Percentiles rank a stretch among this genome's conserved stretches.
Conservation (phyloP, 2,329 filamentous ascomycete species). For the Colletotrichum sp. region DNA sequence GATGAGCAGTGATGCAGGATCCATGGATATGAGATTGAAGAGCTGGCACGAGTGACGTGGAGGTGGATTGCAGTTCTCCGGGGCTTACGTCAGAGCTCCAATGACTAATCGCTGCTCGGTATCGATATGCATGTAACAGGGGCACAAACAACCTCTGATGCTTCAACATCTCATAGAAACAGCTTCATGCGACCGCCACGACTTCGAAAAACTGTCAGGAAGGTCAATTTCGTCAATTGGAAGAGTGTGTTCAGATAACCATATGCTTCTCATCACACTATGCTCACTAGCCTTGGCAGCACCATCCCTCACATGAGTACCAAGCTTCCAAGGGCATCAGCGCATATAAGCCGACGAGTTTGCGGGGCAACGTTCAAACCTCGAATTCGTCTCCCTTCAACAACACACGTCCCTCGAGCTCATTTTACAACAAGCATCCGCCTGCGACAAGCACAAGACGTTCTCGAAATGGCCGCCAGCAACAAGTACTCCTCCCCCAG, state of each 20-base stretch:
- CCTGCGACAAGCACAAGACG: background rate
- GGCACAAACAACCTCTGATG: background rate
- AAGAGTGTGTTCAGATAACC: background rate
- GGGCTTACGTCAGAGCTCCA: background rate
- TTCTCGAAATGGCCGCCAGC: background rate
- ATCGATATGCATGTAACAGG: background rate
- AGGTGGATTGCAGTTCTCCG: background rate
- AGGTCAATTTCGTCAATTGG: background rate
- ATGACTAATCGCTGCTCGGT: background rate
- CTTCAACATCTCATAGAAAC: background rate
- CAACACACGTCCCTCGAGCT: background rate
- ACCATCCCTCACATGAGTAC: background rate
- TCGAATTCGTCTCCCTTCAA: background rate
- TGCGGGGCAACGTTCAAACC: background rate
- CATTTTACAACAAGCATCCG: background rate
- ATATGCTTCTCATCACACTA: background rate
- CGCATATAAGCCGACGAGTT: conserved; percentile 17
- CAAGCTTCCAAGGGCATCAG: conserved; percentile 6
- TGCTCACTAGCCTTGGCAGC: background rate
- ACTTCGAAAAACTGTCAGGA: background rate
- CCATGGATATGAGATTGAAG: background rate
- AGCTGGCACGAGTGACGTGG: background rate
- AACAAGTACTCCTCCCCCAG: conserved; percentile 24
- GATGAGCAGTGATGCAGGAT: background rate
- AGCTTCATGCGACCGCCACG: background rate